These are phyloP conservation scores for Amaranthus hypochondriacus DNA, from an alignment of 148 eudicot genomes.

Conservation along the genomic window DNA sequence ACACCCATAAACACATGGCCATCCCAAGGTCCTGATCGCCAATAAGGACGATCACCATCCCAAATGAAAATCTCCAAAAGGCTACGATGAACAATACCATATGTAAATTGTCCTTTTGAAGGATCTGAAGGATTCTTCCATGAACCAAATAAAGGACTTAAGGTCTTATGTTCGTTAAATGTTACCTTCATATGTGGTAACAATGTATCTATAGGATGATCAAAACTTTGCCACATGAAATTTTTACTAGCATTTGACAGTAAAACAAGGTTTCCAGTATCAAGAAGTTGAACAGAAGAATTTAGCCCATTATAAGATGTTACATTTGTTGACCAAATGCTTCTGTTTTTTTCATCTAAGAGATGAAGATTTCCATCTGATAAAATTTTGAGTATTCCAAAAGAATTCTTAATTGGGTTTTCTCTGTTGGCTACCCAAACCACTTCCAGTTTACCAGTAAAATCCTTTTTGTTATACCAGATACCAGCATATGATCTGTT, in stretches of 20 bases:
- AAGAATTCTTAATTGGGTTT: constrained; percentile 23
- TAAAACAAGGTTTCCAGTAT: constrained; percentile 42
- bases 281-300: constrained; percentile 24
- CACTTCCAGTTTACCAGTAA: constrained; percentile 1
- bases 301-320: not conserved
- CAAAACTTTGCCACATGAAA: constrained; percentile 45
- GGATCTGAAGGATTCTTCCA: constrained; percentile 43
- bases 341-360: constrained; percentile 8
- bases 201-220: constrained; percentile 23
- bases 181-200: constrained; percentile 19
- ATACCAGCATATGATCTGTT: no score
- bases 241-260: not conserved
- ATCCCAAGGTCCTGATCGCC: constrained; percentile 45
- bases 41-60: constrained; percentile 25
- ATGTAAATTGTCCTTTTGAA: constrained; percentile 30
- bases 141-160: not conserved
- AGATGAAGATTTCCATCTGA: constrained; percentile 26
- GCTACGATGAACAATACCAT: constrained; percentile 7
- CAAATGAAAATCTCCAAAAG: constrained; percentile 20
- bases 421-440: constrained; percentile 53
- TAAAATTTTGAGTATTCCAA: constrained; percentile 19
- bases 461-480: no score
- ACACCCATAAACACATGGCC: constrained; percentile 26
- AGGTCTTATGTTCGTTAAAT: not conserved
- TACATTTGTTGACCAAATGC: constrained; percentile 28